Evolutionary conservation across 176 grass and related monocot genomes (phyloP).

Genomic region (Rhipidocladum racemiflorum): DNA sequence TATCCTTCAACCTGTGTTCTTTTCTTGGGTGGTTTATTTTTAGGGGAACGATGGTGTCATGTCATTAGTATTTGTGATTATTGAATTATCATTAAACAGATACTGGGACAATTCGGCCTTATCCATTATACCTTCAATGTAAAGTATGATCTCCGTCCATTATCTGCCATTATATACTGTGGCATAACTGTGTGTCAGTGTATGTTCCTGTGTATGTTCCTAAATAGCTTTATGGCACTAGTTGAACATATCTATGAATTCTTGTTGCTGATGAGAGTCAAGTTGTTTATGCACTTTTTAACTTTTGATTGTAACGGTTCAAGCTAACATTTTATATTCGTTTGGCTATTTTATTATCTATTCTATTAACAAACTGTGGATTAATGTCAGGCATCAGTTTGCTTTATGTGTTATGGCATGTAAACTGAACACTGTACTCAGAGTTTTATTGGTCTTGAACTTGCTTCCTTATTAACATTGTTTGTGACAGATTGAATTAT

Average conservation of each 20-base stretch:
- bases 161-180: neutral
- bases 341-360: neutral
- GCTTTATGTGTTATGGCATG: slow-evolving; percentile 7
- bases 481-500: slow-evolving; percentile 6
- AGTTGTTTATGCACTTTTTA: neutral
- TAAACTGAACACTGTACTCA: neutral
- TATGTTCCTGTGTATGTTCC: neutral
- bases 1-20: neutral
- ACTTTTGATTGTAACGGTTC: neutral
- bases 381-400: neutral
- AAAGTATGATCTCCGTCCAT: neutral
- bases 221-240: neutral
- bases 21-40: neutral
- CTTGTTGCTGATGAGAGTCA: neutral
- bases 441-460: neutral
- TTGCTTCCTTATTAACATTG: neutral
- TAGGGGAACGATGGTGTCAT: neutral
- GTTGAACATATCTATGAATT: neutral
- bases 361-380: neutral
- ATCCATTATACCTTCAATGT: neutral
- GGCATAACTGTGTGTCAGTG: neutral
- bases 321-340: neutral
- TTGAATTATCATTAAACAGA: neutral
- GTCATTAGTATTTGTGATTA: neutral
- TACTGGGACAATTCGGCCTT: neutral